phyloP scores from a whole-genome alignment of 2,329 filamentous ascomycete genomes.

The Epichloe sylvatica region DNA sequence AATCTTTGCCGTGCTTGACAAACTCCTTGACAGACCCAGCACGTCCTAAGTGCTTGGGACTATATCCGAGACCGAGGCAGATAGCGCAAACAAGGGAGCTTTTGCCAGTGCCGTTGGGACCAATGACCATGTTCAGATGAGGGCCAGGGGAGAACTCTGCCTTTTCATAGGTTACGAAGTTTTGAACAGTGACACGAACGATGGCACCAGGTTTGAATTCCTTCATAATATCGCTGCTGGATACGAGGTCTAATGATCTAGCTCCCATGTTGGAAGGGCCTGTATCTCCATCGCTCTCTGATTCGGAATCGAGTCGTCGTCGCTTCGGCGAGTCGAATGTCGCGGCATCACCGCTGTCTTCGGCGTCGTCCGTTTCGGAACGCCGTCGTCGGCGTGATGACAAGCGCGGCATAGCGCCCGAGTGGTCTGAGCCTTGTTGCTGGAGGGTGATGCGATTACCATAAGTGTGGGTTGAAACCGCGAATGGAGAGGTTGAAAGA shows the following conservation, averaged over 20 bases:
- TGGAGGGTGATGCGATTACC: neutral
- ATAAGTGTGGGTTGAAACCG: neutral
- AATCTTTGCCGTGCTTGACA: slow-evolving; percentile 73
- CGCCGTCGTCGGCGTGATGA: slow-evolving; percentile 30
- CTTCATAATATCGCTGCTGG: slow-evolving; percentile 12
- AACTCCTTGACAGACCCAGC: slow-evolving; percentile 78
- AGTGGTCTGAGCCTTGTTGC: neutral
- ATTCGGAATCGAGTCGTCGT: slow-evolving; percentile 17
- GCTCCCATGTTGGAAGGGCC: slow-evolving; percentile 8
- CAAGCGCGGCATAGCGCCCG: slow-evolving; percentile 15
- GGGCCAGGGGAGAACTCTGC: slow-evolving; percentile 87
- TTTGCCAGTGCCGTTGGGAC: slow-evolving; percentile 96
- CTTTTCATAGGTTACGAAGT: slow-evolving; percentile 91
- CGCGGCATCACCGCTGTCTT: slow-evolving; percentile 19
- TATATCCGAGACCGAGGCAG: slow-evolving; percentile 79
- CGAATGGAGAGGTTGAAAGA: neutral
- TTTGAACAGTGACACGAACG: slow-evolving; percentile 67
- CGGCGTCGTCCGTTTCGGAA: slow-evolving; percentile 26
- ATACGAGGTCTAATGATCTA: slow-evolving; percentile 4
- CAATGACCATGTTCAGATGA: slow-evolving; percentile 95
- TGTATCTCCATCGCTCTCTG: slow-evolving; percentile 9
- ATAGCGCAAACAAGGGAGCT: slow-evolving; percentile 96
- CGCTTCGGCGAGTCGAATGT: slow-evolving; percentile 22
- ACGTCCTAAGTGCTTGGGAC: slow-evolving; percentile 67
- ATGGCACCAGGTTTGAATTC: slow-evolving; percentile 66